phyloP scores from a whole-genome alignment of 345 rosid genomes.

The Euphorbia pulcherrima region DNA sequence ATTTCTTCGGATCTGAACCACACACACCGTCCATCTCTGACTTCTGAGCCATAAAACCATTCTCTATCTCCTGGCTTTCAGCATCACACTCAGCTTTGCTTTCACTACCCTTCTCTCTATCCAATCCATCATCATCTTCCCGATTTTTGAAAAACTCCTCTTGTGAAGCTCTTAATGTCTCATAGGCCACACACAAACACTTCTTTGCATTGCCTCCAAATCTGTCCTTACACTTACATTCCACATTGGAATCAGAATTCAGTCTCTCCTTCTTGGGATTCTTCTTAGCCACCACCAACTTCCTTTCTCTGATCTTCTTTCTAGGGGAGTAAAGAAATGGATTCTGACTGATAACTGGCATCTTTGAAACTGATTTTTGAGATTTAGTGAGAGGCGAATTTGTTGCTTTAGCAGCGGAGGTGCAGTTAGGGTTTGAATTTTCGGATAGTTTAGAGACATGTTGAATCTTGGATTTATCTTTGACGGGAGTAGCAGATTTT shows the following conservation, averaged over 20 bases:
- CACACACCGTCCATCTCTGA: slow-evolving; percentile 18
- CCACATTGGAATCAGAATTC: slow-evolving; percentile 27
- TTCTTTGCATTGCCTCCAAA: slow-evolving; percentile 49
- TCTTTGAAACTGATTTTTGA: slow-evolving; percentile 40
- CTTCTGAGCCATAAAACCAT: slow-evolving; percentile 26
- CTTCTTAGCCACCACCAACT: slow-evolving; percentile 81
- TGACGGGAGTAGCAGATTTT: slow-evolving; percentile 52
- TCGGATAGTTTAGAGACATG: slow-evolving; percentile 36
- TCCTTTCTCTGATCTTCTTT: slow-evolving; percentile 69
- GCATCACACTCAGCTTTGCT: slow-evolving; percentile 19
- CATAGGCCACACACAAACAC: slow-evolving; percentile 79
- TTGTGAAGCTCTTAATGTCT: slow-evolving; percentile 75
- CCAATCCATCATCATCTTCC: slow-evolving; percentile 20
- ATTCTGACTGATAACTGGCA: slow-evolving; percentile 18
- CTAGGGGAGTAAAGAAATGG: slow-evolving; percentile 45
- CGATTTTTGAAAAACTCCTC: slow-evolving; percentile 70
- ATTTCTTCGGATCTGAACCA: slow-evolving; percentile 25
- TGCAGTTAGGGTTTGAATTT: slow-evolving; percentile 74
- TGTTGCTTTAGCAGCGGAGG: slow-evolving; percentile 31
- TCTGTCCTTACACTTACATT: slow-evolving; percentile 66
- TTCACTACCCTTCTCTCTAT: slow-evolving; percentile 10
- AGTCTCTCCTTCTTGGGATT: slow-evolving; percentile 45
- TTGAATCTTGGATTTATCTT: slow-evolving; percentile 40
- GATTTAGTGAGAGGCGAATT: slow-evolving; percentile 46
- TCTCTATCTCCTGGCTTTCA: slow-evolving; percentile 29